Base-by-base conservation (phyloP, 2,329 filamentous ascomycete species). In the Escovopsis sp. region DNA sequence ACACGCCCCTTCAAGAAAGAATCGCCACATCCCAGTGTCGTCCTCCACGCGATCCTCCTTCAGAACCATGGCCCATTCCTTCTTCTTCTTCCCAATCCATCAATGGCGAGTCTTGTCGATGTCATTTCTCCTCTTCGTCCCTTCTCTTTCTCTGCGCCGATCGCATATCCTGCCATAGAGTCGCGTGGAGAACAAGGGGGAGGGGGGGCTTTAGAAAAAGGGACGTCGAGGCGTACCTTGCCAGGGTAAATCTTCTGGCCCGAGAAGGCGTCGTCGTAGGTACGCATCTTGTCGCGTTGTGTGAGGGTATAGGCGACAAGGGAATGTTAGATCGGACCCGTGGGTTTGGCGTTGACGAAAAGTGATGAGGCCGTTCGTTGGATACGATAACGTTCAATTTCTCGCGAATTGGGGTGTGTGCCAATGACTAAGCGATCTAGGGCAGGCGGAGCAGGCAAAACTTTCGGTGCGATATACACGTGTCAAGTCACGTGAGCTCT, bases 191-290 rank as follows among this genome's bases (percentile, higher is more conserved):
- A 23, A 23, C 23, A 23, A 23, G 23, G 23, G 23, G 23, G 54
- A 51, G 40, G 26, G 26, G 26, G 26, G 12, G 47, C 15, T 15
- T 45, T 43, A 37, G 43, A 43, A 36, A 43, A 44, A 41, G 43
- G 46, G 28, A 11, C 28, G 28, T 32, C 28, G 36, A 28, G 44
- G 45, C 70, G 66, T 73, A 78, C 74, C 74, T 78, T 78, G 62
- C 74, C 74, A 65, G 73, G 74, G 73, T 77, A 78, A 56, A 77
- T 78, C 69, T 70, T 75, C 71, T 72, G 69, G 62, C 74, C 74
- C 62, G 74, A 77, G 68, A 78, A 78, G 54, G 66, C 63, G 64
- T 78, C 74, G 66, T 78, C 74, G 74, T 78, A 78, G 63, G 73
- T 76, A 66, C 74, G 73, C 74, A 78, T 78, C 63, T 66, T 76